phyloP scores from a whole-genome alignment of 1,139 yeast genomes.

The Arxiozyma slooffiae region DNA sequence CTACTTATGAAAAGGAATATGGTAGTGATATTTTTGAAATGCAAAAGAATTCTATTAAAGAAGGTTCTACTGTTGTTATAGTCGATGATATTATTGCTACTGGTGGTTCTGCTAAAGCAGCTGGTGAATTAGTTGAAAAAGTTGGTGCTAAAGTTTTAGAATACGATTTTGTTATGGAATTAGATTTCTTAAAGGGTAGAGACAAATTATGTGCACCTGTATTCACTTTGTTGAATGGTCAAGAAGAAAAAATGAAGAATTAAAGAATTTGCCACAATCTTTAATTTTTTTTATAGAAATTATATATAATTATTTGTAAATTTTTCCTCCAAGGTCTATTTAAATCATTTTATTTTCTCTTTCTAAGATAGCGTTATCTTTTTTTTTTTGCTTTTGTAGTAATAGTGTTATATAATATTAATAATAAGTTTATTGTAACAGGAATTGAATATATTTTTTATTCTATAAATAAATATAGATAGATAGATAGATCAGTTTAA shows the following conservation, averaged over 20 bases:
- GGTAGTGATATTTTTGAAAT: constrained; percentile 85
- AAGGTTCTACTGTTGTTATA: constrained; percentile 70
- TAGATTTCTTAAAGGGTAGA: constrained; percentile 90
- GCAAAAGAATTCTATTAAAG: constrained; percentile 72
- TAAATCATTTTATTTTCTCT: no score
- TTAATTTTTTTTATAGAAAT: neutral
- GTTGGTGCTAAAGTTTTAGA: constrained; percentile 64
- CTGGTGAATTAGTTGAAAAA: constrained; percentile 70
- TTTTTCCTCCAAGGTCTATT: no score
- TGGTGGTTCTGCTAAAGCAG: constrained; percentile 93
- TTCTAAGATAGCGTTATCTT: no score
- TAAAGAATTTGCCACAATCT: neutral
- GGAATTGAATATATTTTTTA: no score
- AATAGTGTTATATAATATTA: no score
- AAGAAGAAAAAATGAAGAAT: constrained; percentile 40
- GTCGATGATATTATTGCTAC: constrained; percentile 97
- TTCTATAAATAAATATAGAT: neutral
- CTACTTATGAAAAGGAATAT: constrained; percentile 80
- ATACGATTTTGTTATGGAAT: constrained; percentile 83
- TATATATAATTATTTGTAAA: neutral
- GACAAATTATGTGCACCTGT: constrained; percentile 77
- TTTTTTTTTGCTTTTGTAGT: no score
- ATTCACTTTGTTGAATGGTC: constrained; percentile 80
- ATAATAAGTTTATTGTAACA: no score
- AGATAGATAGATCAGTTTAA: no score